Conservation (phyloP, 2,329 filamentous ascomycete genomes). For the Penicillium olsonii region DNA sequence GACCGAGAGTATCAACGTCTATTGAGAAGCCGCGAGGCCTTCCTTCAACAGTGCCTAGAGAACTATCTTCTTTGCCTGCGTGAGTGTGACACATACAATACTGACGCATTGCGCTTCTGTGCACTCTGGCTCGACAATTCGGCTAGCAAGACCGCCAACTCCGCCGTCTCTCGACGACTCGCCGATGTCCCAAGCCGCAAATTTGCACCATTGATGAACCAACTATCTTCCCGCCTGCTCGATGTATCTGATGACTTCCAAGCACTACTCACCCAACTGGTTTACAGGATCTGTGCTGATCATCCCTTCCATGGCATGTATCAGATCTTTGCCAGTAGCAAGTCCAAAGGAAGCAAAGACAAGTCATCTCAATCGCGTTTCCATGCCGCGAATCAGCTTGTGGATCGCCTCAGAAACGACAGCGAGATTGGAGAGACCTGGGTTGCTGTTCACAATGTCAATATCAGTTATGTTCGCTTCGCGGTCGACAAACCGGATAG, state of each 20-base stretch:
- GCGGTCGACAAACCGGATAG: conserved; percentile 53
- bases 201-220: conserved; percentile 91
- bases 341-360: conserved; percentile 68
- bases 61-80: conserved; percentile 86
- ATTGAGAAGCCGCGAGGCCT: conserved; percentile 73
- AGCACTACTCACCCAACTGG: conserved; percentile 68
- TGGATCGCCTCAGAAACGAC: conserved; percentile 60
- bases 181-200: conserved; percentile 81
- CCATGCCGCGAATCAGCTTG: conserved; percentile 70
- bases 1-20: conserved; percentile 81
- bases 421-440: conserved; percentile 60
- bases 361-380: conserved; percentile 72
- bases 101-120: conserved; percentile 87
- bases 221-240: conserved; percentile 89
- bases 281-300: conserved; percentile 82
- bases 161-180: conserved; percentile 71
- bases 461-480: conserved; percentile 61
- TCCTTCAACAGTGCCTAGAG: conserved; percentile 84
- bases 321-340: conserved; percentile 84
- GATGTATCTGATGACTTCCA: conserved; percentile 73
- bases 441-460: conserved; percentile 71
- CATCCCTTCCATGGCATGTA: conserved; percentile 98
- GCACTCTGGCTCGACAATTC: conserved; percentile 91
- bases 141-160: conserved; percentile 73
- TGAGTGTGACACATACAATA: conserved; percentile 85